Evolutionary conservation across 2,329 filamentous ascomycete species (phyloP).

Genomic region (Teratosphaeria pseudoeucalypti): DNA sequence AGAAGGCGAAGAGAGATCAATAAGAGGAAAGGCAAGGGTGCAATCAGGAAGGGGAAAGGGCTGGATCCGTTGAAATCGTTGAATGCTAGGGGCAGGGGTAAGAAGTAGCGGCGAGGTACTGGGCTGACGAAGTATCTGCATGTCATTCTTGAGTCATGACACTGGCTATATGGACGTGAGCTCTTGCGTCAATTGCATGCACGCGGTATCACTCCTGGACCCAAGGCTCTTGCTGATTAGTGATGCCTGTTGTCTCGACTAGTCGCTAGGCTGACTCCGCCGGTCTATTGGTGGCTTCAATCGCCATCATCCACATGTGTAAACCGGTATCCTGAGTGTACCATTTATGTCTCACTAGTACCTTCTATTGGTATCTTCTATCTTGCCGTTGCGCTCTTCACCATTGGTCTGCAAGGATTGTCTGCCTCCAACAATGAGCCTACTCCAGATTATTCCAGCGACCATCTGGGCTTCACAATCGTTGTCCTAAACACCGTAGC

Average conservation of each 20-base stretch:
- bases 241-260: no score
- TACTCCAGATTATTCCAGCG: neutral
- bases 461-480: neutral
- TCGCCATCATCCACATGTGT: neutral
- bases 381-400: neutral
- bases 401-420: neutral
- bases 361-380: neutral
- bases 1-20: constrained; percentile 34
- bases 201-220: no score
- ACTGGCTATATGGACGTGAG: no score
- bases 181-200: no score
- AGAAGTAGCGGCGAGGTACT: constrained; percentile 14
- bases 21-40: constrained; percentile 38
- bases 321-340: neutral
- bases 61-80: constrained; percentile 83
- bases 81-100: constrained; percentile 39
- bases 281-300: no score
- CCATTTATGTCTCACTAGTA: neutral
- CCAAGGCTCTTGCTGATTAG: no score
- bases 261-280: no score
- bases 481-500: neutral
- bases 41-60: constrained; percentile 49
- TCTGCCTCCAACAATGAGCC: neutral
- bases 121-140: no score
- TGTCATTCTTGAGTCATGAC: no score